Percentiles rank a stretch among this genome's conserved stretches.
These are phyloP conservation scores for Amylocarpus encephaloides DNA, from an alignment of 2,329 filamentous ascomycete species.

Conservation along the genomic window DNA sequence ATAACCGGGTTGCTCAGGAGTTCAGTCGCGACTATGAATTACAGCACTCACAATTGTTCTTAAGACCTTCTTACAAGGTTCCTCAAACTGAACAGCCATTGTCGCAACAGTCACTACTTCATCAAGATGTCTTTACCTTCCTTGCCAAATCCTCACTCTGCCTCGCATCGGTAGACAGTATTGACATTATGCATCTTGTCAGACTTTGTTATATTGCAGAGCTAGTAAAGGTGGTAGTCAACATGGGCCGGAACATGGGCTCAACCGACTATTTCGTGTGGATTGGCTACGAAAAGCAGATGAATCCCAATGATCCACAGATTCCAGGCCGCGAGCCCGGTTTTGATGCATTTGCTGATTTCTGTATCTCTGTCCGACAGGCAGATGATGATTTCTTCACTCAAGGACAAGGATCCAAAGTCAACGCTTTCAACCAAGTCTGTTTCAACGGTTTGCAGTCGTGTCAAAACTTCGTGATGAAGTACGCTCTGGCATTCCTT, in stretches of 20 bases:
- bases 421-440: slow-evolving; percentile 46
- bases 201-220: slow-evolving; percentile 87
- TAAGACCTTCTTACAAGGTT: slow-evolving; percentile 10
- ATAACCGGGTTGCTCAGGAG: slow-evolving; percentile 58
- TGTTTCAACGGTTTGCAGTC: slow-evolving; percentile 47
- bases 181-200: slow-evolving; percentile 73
- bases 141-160: slow-evolving; percentile 72
- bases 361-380: slow-evolving; percentile 20
- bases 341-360: slow-evolving; percentile 19
- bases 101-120: slow-evolving; percentile 51
- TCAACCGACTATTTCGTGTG: slow-evolving; percentile 41
- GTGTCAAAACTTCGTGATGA: slow-evolving; percentile 59
- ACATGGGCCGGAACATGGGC: slow-evolving; percentile 50
- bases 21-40: slow-evolving; percentile 61
- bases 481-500: slow-evolving; percentile 84
- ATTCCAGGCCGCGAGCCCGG: slow-evolving; percentile 5
- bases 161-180: slow-evolving; percentile 57
- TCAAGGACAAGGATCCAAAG: slow-evolving; percentile 1
- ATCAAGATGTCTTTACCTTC: slow-evolving; percentile 71
- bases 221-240: slow-evolving; percentile 71
- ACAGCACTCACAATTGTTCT: slow-evolving; percentile 70
- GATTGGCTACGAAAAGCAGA: slow-evolving; percentile 12
- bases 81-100: slow-evolving; percentile 27
- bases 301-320: background rate
- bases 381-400: slow-evolving; percentile 8